phyloP scores from a whole-genome alignment of 768 basidiomycete genomes.

The Mycena pura region DNA sequence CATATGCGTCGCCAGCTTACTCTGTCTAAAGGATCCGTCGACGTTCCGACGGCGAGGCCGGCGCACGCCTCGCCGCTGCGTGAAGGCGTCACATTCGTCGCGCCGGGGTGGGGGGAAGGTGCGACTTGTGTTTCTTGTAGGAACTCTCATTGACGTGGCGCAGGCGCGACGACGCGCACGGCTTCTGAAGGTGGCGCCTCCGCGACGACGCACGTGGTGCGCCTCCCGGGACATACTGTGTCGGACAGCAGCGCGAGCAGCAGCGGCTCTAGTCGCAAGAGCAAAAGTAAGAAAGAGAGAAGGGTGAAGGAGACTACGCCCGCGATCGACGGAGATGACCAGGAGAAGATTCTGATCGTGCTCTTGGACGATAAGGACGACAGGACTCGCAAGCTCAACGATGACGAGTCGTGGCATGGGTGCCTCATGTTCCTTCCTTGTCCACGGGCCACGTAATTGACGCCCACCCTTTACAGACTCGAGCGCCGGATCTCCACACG shows the following conservation, averaged over 20 bases:
- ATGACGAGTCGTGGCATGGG: conserved; percentile 19
- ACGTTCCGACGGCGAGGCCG: not conserved
- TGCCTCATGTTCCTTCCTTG: not conserved
- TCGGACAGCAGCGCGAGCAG: conserved; percentile 24
- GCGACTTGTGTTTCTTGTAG: not conserved
- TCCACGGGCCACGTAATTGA: not conserved
- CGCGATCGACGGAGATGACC: not conserved
- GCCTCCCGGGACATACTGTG: conserved; percentile 13
- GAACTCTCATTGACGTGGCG: not conserved
- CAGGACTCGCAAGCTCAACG: not conserved
- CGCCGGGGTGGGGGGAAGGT: conserved; percentile 1
- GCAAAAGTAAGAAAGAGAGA: conserved; percentile 1
- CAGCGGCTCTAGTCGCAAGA: conserved; percentile 12
- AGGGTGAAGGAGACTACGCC: not conserved
- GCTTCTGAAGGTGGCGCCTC: too few species aligned
- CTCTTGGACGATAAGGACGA: conserved; percentile 22
- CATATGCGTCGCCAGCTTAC: not conserved
- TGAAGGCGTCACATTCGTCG: conserved; percentile 15
- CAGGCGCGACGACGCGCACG: too few species aligned
- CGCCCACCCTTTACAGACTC: not conserved
- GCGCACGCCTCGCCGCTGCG: conserved; percentile 12
- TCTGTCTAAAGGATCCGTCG: not conserved
- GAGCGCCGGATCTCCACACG: conserved; percentile 14
- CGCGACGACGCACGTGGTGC: not conserved
- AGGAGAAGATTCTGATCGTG: conserved; percentile 23